Base-by-base conservation (phyloP, 371 early-diverging fungal species). In the Apophysomyces trapeziformis region DNA sequence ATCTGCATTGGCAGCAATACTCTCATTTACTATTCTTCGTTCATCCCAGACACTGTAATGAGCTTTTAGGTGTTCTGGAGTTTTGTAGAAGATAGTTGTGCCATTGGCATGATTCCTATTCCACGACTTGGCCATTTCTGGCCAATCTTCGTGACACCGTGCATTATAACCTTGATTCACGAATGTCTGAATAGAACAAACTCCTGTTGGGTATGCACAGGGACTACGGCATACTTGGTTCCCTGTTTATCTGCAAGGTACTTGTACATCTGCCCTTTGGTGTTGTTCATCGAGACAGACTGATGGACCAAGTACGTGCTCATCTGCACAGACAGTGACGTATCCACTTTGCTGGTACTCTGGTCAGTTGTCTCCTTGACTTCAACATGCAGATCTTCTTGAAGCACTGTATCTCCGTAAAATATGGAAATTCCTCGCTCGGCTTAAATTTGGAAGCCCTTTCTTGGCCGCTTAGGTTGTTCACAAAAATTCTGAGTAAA, bases 221-320 rank as follows among this genome's bases (percentile, higher is more conserved):
- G 16, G 47, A n/a, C 47, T 46, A 46, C 47, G n/a, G 47, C 47
- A n/a, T n/a, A 46, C 16, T 46, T 46, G 12, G 47, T 46, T 46
- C 0, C 47, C n/a, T 46, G 16, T 46, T 46, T 46, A 14, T 46
- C 47, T 6, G 16, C 47, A 46, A 46, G 47, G 4, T 46, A 46
- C 47, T 46, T 46, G 47, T 46, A 46, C 47, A 46, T 46, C n/a
- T 46, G 47, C 9, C n/a, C 47, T 46, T 46, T 46, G 4, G 47
- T 9, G 47, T 46, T 46, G 47, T 46, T 46, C 5, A 16, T 46
- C 6, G 5, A 46, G 47, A n/a, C 2, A 13, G 47, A 46, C n/a
- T 46, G 47, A 6, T 2, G 47, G 47, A 46, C 16, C 8, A 12
- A 46, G 47, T 41, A 41, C 1, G 41, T 41, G 41, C 2, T 41